These are phyloP conservation scores for Rhizopogon sp. DNA, from an alignment of 768 basidiomycete species.

Conservation along the genomic window DNA sequence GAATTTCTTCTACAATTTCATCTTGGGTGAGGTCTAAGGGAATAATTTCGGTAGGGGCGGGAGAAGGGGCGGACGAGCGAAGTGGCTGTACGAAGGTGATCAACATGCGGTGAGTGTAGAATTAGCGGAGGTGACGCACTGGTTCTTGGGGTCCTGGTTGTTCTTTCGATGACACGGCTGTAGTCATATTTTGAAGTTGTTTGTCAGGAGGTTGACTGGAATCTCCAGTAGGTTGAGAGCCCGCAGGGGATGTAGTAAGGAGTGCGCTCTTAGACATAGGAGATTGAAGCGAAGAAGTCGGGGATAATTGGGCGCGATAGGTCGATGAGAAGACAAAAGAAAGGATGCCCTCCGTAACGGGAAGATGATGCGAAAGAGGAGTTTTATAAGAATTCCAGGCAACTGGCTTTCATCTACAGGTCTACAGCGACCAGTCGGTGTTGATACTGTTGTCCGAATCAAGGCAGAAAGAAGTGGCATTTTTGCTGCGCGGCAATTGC, in stretches of 20 bases:
- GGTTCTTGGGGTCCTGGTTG: conserved; percentile 17
- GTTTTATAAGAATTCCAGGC: background rate
- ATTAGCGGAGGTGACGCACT: conserved; percentile 10
- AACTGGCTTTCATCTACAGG: no score
- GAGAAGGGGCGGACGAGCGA: conserved; percentile 22
- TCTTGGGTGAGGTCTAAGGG: conserved; percentile 27
- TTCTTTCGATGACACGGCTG: conserved; percentile 5
- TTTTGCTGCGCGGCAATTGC: no score
- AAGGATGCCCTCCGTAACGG: conserved; percentile 15
- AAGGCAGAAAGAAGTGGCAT: no score
- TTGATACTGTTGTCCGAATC: no score
- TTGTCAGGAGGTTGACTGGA: conserved; percentile 18
- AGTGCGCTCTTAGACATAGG: conserved; percentile 7
- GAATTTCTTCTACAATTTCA: conserved; percentile 28
- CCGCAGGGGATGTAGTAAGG: conserved; percentile 9
- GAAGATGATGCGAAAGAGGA: background rate
- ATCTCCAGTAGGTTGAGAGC: conserved; percentile 20
- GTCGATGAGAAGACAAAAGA: conserved; percentile 15
- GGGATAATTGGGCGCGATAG: conserved; percentile 10
- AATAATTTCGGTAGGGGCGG: conserved; percentile 29
- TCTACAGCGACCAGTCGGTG: no score
- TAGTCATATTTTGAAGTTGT: conserved; percentile 21
- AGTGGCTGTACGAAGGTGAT: conserved; percentile 9
- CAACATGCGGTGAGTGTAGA: background rate
- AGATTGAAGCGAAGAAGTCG: conserved; percentile 3